phyloP scores from a whole-genome alignment of 1,284 basidiomycete genomes.

The Pholiota adiposa region DNA sequence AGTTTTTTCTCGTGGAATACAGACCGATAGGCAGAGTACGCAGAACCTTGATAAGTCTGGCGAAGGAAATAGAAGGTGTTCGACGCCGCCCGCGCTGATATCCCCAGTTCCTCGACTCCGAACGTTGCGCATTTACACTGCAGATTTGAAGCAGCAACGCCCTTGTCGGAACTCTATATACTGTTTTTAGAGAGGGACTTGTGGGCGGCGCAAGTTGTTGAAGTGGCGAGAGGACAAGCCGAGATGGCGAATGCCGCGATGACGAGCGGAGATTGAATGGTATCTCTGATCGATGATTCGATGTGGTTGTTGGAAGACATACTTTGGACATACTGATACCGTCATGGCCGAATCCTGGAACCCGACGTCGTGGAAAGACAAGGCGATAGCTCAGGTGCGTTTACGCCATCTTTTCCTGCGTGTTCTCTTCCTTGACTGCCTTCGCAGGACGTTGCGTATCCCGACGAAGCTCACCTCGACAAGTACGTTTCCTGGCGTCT shows the following conservation, averaged over 20 bases:
- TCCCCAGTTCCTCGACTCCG: not conserved
- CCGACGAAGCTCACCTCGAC: constrained; percentile 50
- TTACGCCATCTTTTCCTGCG: not conserved
- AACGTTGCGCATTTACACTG: not conserved
- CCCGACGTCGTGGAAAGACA: constrained; percentile 62
- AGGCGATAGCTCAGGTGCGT: constrained; percentile 68
- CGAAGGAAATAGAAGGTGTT: not conserved
- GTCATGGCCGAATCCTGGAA: constrained; percentile 42
- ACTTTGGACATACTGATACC: not conserved
- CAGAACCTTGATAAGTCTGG: not conserved
- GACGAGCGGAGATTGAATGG: not conserved
- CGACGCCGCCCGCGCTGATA: not conserved
- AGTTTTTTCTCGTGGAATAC: not conserved
- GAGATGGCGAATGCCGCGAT: not conserved
- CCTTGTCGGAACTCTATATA: too few relatives aligned
- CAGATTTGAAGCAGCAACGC: not conserved
- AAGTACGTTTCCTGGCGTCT: constrained; percentile 37
- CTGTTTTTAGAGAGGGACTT: too few relatives aligned
- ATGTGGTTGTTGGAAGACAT: too few relatives aligned
- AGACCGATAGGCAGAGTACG: not conserved
- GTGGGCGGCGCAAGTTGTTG: too few relatives aligned
- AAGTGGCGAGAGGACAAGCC: not conserved
- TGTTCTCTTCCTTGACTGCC: not conserved
- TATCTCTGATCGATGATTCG: not conserved
- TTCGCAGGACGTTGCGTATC: constrained; percentile 55